Percentiles rank a stretch among this genome's conserved stretches.
Evolutionary conservation across 345 rosid genomes (phyloP).

Genomic region (Turnera subulata): DNA sequence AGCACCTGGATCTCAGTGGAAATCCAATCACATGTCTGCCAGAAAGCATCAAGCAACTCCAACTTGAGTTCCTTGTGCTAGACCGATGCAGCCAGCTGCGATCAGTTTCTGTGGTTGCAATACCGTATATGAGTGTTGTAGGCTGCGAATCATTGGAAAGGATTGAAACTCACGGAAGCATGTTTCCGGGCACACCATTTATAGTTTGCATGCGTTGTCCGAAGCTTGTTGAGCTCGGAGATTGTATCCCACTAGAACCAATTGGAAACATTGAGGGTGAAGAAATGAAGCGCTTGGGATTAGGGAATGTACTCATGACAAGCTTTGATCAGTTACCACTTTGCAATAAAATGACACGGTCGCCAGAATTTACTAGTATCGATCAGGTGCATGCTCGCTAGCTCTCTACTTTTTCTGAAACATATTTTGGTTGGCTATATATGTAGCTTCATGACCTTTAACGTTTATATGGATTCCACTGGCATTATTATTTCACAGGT

Average conservation of each 20-base stretch:
- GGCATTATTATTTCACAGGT: constrained; percentile 10
- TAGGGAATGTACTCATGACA: constrained; percentile 7
- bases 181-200: not conserved
- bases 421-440: not conserved
- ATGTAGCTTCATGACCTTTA: no score
- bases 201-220: constrained; percentile 19
- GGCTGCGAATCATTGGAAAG: not conserved
- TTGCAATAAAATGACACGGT: constrained; percentile 2
- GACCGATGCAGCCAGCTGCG: constrained; percentile 3
- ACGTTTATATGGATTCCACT: not conserved
- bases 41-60: constrained; percentile 12
- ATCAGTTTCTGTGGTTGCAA: constrained; percentile 17
- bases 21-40: constrained; percentile 22
- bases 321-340: constrained; percentile 9
- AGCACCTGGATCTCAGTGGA: no score
- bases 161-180: not conserved
- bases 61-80: constrained; percentile 7
- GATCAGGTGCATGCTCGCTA: no score
- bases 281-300: constrained; percentile 6
- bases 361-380: no score
- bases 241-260: no score
- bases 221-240: no score
- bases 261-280: not conserved
- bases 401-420: constrained; percentile 10
- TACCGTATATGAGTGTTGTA: not conserved